These are phyloP conservation scores for Saccharomyces hybrid DNA, from an alignment of 1,139 yeast genomes.

Conservation along the genomic window DNA sequence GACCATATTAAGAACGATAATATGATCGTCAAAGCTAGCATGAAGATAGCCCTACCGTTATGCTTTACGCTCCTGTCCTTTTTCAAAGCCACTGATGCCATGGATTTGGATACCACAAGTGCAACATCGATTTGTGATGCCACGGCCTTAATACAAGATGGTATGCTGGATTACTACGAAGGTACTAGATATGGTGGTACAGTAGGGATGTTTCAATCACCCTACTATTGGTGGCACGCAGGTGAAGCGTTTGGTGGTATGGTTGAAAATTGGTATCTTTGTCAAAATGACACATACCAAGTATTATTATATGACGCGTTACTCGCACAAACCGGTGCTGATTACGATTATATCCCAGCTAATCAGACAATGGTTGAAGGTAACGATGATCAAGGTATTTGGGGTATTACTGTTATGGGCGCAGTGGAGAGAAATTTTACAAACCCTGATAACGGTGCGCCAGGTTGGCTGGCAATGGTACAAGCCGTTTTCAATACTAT, in stretches of 20 bases:
- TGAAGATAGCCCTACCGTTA: not conserved
- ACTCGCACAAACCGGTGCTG: constrained; percentile 47
- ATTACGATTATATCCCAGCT: constrained; percentile 48
- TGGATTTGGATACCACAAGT: constrained; percentile 30
- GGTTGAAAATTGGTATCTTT: constrained; percentile 45
- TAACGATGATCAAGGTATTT: constrained; percentile 66
- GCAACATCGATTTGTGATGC: constrained; percentile 43
- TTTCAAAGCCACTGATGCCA: constrained; percentile 6
- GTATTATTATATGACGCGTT: constrained; percentile 41
- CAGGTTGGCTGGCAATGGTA: constrained; percentile 48
- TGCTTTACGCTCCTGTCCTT: not conserved
- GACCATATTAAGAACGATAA: not conserved
- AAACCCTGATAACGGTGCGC: constrained; percentile 31
- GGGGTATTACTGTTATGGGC: constrained; percentile 56
- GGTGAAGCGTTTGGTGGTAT: constrained; percentile 63
- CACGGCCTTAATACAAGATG: constrained; percentile 40
- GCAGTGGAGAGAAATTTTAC: constrained; percentile 58
- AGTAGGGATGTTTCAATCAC: constrained; percentile 50
- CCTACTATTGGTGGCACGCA: constrained; percentile 70
- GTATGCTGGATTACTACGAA: constrained; percentile 52
- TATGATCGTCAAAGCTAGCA: not conserved
- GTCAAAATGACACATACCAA: constrained; percentile 42
- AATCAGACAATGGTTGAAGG: constrained; percentile 60
- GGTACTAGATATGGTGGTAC: constrained; percentile 49
- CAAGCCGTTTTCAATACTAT: constrained; percentile 55